Percentiles rank a stretch among this genome's conserved stretches.
Evolutionary conservation across 2,329 filamentous ascomycete species (phyloP).

Genomic region (Fusarium subglutinans): DNA sequence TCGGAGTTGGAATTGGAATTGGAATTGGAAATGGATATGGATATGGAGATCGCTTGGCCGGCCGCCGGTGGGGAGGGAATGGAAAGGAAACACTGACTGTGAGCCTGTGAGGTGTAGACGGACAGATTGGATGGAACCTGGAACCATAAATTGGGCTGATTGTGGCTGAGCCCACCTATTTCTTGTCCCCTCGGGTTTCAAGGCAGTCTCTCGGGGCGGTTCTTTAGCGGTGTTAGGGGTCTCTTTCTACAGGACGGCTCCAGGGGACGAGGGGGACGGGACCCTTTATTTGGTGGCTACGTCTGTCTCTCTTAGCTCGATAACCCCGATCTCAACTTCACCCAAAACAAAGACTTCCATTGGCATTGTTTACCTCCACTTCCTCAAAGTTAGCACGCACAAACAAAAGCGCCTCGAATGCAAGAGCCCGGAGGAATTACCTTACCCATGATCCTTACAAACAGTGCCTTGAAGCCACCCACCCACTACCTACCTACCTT

Average conservation of each 20-base stretch:
- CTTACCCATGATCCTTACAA: neutral
- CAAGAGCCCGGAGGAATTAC: neutral
- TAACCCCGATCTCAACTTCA: neutral
- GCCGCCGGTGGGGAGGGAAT: slow-evolving; percentile 26
- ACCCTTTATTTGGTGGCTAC: slow-evolving; percentile 7
- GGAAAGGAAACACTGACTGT: slow-evolving; percentile 10
- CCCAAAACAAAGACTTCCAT: neutral
- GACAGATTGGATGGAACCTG: slow-evolving; percentile 17
- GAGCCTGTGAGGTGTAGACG: neutral
- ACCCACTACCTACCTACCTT: neutral
- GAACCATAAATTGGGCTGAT: slow-evolving; percentile 28
- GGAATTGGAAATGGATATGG: slow-evolving; percentile 20
- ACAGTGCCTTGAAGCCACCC: neutral
- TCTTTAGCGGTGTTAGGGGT: slow-evolving; percentile 22
- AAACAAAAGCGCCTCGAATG: neutral
- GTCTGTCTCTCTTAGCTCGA: neutral
- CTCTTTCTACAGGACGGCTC: slow-evolving; percentile 1
- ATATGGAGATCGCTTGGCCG: slow-evolving; percentile 24
- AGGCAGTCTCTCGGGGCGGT: slow-evolving; percentile 1
- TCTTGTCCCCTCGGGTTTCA: slow-evolving; percentile 13
- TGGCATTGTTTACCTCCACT: slow-evolving; percentile 1
- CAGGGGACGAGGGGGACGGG: neutral
- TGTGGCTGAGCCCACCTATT: slow-evolving; percentile 30
- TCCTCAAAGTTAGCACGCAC: neutral
- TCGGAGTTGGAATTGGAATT: neutral